Evolutionary conservation across 441 rosid species (phyloP).

Genomic region (California macrophylla): DNA sequence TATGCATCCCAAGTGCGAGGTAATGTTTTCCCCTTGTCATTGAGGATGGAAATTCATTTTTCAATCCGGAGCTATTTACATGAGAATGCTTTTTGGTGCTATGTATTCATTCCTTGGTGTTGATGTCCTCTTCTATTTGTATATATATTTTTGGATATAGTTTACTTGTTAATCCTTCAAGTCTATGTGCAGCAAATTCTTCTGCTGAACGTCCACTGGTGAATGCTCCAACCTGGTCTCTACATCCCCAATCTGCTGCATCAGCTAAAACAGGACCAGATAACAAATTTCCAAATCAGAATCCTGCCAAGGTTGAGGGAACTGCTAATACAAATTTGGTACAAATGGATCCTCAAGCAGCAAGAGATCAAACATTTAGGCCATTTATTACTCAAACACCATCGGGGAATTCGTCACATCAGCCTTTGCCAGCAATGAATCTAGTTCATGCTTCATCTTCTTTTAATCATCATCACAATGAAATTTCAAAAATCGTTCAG

Average conservation of each 20-base stretch:
- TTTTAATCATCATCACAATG: conserved; percentile 46
- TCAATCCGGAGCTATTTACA: not conserved
- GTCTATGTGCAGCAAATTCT: conserved; percentile 46
- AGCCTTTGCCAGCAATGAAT: conserved; percentile 46
- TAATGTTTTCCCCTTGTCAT: conserved; percentile 22
- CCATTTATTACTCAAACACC: conserved; percentile 49
- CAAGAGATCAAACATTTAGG: conserved; percentile 51
- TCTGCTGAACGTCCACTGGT: conserved; percentile 37
- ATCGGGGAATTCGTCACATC: conserved; percentile 43
- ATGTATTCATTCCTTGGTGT: not conserved
- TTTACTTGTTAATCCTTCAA: not conserved
- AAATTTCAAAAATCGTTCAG: conserved; percentile 64
- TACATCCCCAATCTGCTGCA: conserved; percentile 44
- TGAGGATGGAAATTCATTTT: not conserved
- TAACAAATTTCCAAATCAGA: conserved; percentile 43
- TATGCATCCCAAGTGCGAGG: conserved; percentile 36
- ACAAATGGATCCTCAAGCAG: conserved; percentile 33
- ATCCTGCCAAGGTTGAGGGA: conserved; percentile 37
- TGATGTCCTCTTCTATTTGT: not conserved
- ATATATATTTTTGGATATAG: not conserved
- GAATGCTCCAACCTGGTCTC: conserved; percentile 62
- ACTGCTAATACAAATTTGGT: conserved; percentile 27
- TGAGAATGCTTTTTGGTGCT: not conserved
- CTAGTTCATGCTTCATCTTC: conserved; percentile 41
- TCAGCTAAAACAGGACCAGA: conserved; percentile 38